Conservation (phyloP, 164 flowering plant genomes). For the Buxus sempervirens region DNA sequence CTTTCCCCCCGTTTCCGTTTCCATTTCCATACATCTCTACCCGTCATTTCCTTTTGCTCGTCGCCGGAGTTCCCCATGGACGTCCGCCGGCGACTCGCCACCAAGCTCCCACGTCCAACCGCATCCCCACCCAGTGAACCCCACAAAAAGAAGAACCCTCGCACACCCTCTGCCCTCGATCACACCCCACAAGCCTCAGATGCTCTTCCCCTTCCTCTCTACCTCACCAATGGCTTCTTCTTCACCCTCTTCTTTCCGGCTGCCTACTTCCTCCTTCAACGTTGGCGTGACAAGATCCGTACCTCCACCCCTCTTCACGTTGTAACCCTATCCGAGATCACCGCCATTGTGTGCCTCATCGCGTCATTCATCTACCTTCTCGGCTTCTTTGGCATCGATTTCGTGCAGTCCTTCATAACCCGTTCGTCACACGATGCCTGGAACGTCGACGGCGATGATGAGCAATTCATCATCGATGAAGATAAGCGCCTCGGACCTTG, state of each 20-base stretch:
- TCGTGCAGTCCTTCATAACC: constrained; percentile 37
- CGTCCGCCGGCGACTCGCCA: not conserved
- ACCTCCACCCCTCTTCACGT: constrained; percentile 47
- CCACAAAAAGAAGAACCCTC: not conserved
- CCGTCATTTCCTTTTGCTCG: not conserved
- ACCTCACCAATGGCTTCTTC: constrained; percentile 39
- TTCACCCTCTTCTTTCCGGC: constrained; percentile 46
- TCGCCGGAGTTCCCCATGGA: not conserved
- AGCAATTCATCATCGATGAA: constrained; percentile 11
- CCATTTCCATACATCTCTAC: too few relatives aligned
- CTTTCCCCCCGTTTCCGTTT: not conserved
- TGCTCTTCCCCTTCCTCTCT: constrained; percentile 36
- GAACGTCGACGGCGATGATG: constrained; percentile 19
- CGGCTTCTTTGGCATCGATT: constrained; percentile 48
- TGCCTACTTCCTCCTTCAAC: constrained; percentile 38
- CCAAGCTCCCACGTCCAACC: not conserved
- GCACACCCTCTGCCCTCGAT: not conserved
- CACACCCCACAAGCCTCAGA: constrained; percentile 17
- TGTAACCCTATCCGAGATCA: constrained; percentile 38
- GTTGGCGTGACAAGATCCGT: constrained; percentile 63
- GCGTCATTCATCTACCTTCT: constrained; percentile 47
- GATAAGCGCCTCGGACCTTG: constrained; percentile 13
- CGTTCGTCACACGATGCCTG: constrained; percentile 18
- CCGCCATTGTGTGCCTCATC: constrained; percentile 36
- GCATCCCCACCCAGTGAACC: not conserved